Conservation (phyloP, 2,329 filamentous ascomycete species). For the Scedosporium dehoogii region DNA sequence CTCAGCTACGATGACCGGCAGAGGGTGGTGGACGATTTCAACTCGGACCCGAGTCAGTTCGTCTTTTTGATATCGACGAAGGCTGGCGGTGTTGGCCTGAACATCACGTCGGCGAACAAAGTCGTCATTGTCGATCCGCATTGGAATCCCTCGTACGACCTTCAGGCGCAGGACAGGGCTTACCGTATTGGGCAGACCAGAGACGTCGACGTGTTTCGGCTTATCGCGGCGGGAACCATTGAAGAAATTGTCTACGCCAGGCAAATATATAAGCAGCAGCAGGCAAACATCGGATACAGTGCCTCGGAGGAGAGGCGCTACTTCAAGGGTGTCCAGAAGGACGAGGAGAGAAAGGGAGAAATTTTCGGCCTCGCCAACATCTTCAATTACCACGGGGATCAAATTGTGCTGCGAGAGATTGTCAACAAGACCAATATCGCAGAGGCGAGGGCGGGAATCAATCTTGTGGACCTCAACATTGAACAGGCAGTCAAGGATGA, state of each 20-base stretch:
- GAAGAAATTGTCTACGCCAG: slow-evolving; percentile 96
- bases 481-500: slow-evolving; percentile 48
- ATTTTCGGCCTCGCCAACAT: slow-evolving; percentile 87
- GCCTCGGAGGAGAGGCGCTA: slow-evolving; percentile 88
- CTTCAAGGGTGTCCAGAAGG: slow-evolving; percentile 87
- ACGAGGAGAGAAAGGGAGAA: slow-evolving; percentile 74
- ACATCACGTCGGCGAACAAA: slow-evolving; percentile 96
- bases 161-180: slow-evolving; percentile 92
- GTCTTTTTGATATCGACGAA: slow-evolving; percentile 93
- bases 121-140: slow-evolving; percentile 96
- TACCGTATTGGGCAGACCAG: slow-evolving; percentile 90
- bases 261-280: slow-evolving; percentile 98
- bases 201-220: slow-evolving; percentile 89
- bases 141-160: slow-evolving; percentile 92
- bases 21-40: slow-evolving; percentile 79
- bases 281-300: slow-evolving; percentile 94
- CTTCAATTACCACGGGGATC: slow-evolving; percentile 70
- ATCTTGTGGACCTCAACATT: slow-evolving; percentile 67
- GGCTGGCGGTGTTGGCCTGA: slow-evolving; percentile 86
- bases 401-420: slow-evolving; percentile 80
- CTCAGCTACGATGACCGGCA: slow-evolving; percentile 78
- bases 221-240: slow-evolving; percentile 84
- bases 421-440: slow-evolving; percentile 98
- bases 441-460: slow-evolving; percentile 78
- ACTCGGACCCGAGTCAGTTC: slow-evolving; percentile 76